These are phyloP conservation scores for Globisporangium heterothallicum DNA, from an alignment of 352 stramenopile genomes.

Conservation along the genomic window DNA sequence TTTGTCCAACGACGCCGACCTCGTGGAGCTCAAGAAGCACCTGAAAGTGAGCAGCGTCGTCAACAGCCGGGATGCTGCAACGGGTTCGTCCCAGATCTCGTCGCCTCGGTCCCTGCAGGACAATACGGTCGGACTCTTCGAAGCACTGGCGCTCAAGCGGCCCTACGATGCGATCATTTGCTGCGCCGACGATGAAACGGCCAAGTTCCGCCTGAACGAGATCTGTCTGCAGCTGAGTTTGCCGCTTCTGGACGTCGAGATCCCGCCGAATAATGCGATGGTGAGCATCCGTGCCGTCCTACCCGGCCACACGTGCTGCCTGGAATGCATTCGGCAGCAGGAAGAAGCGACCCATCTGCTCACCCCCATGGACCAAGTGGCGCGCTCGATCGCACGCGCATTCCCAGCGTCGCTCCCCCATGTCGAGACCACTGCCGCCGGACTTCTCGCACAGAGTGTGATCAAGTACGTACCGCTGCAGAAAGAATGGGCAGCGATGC, in stretches of 20 bases:
- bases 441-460: conserved; percentile 21
- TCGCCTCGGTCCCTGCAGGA: neutral
- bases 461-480: conserved; percentile 24
- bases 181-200: conserved; percentile 20
- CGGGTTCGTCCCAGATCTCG: too few relatives aligned
- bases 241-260: conserved; percentile 25
- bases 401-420: conserved; percentile 35
- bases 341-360: neutral
- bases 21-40: conserved; percentile 31
- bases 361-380: conserved; percentile 21
- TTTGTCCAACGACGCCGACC: conserved; percentile 22
- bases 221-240: conserved; percentile 43
- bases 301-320: conserved; percentile 34
- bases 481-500: too few relatives aligned
- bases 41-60: conserved; percentile 25
- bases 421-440: conserved; percentile 27
- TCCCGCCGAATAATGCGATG: conserved; percentile 20
- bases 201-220: conserved; percentile 21
- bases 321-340: conserved; percentile 22
- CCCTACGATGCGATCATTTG: conserved; percentile 37
- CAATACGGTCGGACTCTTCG: conserved; percentile 23
- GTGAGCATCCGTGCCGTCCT: conserved; percentile 27
- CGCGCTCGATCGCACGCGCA: conserved; percentile 24
- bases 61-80: too few relatives aligned
- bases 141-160: conserved; percentile 30